These are phyloP conservation scores for Carnegiea gigantea DNA, from an alignment of 179 eudicot genomes.

Conservation along the genomic window DNA sequence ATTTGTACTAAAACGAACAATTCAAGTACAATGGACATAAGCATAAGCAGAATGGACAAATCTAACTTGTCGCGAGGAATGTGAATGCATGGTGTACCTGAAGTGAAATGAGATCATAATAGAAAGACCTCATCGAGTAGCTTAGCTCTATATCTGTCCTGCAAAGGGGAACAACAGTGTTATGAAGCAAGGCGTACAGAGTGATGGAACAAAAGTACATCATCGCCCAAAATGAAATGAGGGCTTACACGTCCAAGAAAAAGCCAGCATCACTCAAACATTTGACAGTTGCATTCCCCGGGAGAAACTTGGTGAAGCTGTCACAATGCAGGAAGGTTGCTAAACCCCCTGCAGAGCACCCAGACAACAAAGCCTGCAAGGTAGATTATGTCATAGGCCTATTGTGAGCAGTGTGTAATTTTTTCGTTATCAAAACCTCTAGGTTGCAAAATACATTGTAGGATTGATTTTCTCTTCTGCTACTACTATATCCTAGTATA, in stretches of 20 bases:
- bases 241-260: conserved; percentile 69
- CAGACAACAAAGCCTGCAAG: conserved; percentile 82
- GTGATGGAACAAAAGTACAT: no score
- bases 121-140: conserved; percentile 56
- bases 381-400: background rate
- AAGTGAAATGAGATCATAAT: conserved; percentile 48
- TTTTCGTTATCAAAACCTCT: background rate
- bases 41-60: background rate
- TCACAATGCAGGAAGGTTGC: conserved; percentile 83
- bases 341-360: conserved; percentile 97
- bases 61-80: background rate
- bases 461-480: no score
- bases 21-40: background rate
- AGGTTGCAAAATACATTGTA: no score
- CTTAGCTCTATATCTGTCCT: conserved; percentile 63
- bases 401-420: background rate
- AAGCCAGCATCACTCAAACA: conserved; percentile 95
- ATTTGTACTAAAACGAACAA: no score
- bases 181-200: background rate
- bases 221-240: background rate
- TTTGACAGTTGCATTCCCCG: conserved; percentile 67
- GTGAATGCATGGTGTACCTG: conserved; percentile 45
- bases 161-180: conserved; percentile 27
- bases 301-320: conserved; percentile 65
- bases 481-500: no score